Evolutionary conservation across 2,329 filamentous ascomycete genomes (phyloP).

Genomic region (Alternaria metachromatica): DNA sequence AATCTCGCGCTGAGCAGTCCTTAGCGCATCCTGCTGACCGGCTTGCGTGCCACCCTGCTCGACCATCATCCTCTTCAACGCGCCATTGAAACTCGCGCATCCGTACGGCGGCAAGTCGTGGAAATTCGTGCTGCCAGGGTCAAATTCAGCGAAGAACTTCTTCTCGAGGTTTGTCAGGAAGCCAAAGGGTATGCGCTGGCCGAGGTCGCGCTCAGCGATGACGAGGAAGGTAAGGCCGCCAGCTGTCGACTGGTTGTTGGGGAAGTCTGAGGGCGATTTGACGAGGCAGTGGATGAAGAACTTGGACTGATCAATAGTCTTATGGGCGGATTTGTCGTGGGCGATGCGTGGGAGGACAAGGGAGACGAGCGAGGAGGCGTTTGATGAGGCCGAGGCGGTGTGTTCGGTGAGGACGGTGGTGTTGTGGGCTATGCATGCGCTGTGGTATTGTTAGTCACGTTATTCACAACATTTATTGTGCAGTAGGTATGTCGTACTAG

Average conservation of each 20-base stretch:
- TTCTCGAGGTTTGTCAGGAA: conserved; percentile 91
- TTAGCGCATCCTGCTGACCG: conserved; percentile 76
- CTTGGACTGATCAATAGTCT: conserved; percentile 90
- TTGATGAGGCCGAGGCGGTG: conserved; percentile 81
- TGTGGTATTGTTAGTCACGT: conserved; percentile 48
- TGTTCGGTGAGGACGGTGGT: conserved; percentile 93
- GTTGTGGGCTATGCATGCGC: conserved; percentile 92
- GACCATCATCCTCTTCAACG: conserved; percentile 78
- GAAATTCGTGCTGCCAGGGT: conserved; percentile 73
- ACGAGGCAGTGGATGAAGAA: conserved; percentile 97
- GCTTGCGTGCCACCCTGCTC: conserved; percentile 81
- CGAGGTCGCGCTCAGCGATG: conserved; percentile 79
- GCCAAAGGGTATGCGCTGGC: conserved; percentile 88
- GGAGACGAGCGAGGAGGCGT: conserved; percentile 85
- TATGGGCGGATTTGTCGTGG: conserved; percentile 80
- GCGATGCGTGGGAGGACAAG: conserved; percentile 94
- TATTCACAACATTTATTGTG: neutral
- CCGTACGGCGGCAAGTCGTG: conserved; percentile 84
- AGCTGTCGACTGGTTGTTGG: conserved; percentile 61
- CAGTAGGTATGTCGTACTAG: conserved; percentile 37
- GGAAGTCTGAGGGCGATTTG: conserved; percentile 75
- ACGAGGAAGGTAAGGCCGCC: conserved; percentile 92
- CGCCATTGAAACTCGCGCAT: conserved; percentile 82
- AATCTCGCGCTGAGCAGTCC: conserved; percentile 85
- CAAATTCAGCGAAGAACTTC: conserved; percentile 78